Evolutionary conservation across 257 asterid species (phyloP), one percentile per base, ranked within the genome.

Genomic region (Nicotiana otophora): DNA sequence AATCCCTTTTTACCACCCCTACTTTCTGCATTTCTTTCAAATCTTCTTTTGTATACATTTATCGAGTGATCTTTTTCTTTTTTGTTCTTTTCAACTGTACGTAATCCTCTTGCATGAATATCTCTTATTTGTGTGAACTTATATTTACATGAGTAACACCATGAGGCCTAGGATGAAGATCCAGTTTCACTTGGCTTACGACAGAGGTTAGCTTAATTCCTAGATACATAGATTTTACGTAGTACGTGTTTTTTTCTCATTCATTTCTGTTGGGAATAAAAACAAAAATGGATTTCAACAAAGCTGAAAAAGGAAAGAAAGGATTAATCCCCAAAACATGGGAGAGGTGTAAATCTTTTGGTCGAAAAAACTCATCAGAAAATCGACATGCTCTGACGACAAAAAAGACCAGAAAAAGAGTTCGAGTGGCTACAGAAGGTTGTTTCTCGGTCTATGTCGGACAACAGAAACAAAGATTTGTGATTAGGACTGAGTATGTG

Each of bases 381-480:
- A 39, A 31, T 10, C 28, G 19, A 23, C 57, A 80, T 78, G 80
- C 55, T 23, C 65, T 67, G 1, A 85, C 34, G 48, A 65, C 79
- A 82, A 77, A 84, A 77, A 85, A 86, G 87, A 82, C 90, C 0
- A 75, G 86, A 23, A 68, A 51, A 19, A 51, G 5, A 54, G 17
- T 2, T 26, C 84, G 82, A 36, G 86, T 90, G 66, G 87, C 76
- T 3, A 92, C 92, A 0, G 87, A 85, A 9, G 93, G 97, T 33
- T 90, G 91, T 54, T 89, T 92, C 72, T 91, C 93, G 8, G 88
- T 91, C 65, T 91, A 88, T 48, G 95, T 92, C 0, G 95, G 95
- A 26, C 51, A 86, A 3, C 42, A 89, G 19, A 91, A 85, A 64
- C 89, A 84, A n/a, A 83, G 90, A 89, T 92, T 91, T 60, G 85